Base-by-base conservation (phyloP, 306 rosid species). In the Pyrus pyrifolia region DNA sequence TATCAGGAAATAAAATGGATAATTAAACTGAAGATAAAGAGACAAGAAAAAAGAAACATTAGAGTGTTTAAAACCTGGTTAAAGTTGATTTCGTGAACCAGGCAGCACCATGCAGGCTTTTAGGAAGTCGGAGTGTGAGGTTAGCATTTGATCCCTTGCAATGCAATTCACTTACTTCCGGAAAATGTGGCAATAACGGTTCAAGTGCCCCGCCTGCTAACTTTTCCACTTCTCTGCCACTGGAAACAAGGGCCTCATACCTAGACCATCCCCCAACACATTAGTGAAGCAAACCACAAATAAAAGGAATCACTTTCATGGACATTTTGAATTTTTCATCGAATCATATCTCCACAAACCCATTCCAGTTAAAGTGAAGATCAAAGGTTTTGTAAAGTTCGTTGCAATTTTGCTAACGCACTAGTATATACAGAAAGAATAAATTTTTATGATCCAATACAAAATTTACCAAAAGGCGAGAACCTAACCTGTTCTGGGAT, bases 71-170 rank as follows among this genome's bases (percentile, higher is more conserved):
- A 76, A 86, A 95, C 98, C 98, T 92, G 83, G 61, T 89, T 51
- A 95, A 71, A 76, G 91, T 89, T 67, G 87, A 81, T 88, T 89
- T 95, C 68, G 97, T 86, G 85, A 95, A 92, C 97, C 97, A 95
- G 65, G 88, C 84, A 75, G 83, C 84, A 79, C 82, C 85, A 61
- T 52, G 85, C 83, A 82, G 78, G 73, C 81, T 81, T 84, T 81
- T 88, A 4, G 90, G 95, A 33, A 81, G 85, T 75, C 80, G 73
- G 65, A 95, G 91, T 71, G 83, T 91, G 72, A 84, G 82, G 76
- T 81, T 79, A 55, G 91, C 82, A 86, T 87, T 86, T 75, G 79
- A 81, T 73, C 93, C 97, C 72, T 83, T 85, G 25, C 85, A 83
- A 71, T 77, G 70, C 58, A 90, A 72, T 78, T 87, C 89, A 71